Evolutionary conservation across 345 rosid genomes (phyloP).

Genomic region (Streptanthus diversifolius): DNA sequence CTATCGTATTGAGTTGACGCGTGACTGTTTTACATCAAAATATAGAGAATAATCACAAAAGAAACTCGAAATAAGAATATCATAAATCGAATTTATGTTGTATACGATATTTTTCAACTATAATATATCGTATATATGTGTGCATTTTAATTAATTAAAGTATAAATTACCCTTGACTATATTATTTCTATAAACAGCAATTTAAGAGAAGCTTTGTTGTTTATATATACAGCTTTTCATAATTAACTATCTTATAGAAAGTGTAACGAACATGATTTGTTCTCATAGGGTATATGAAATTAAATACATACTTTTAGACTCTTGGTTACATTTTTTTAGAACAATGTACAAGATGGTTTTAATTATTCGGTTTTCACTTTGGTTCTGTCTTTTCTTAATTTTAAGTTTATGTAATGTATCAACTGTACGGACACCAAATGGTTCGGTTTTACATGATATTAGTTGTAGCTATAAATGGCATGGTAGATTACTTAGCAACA

Average conservation of each 20-base stretch:
- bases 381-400: neutral
- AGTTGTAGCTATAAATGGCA: constrained; percentile 14
- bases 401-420: neutral
- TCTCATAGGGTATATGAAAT: neutral
- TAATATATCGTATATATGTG: neutral
- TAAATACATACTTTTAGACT: neutral
- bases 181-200: neutral
- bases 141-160: neutral
- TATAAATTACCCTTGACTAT: neutral
- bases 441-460: neutral
- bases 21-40: neutral
- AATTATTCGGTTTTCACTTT: neutral
- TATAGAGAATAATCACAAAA: neutral
- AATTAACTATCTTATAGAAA: neutral
- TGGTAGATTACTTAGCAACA: neutral
- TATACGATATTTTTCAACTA: neutral
- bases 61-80: neutral
- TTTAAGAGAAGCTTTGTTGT: neutral
- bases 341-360: neutral
- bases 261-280: neutral
- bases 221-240: neutral
- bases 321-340: neutral
- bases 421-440: constrained; percentile 1
- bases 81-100: neutral
- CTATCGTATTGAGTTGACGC: neutral